These are phyloP conservation scores for Aureobasidium zeae DNA, from an alignment of 2,329 filamentous ascomycete genomes.

Conservation along the genomic window DNA sequence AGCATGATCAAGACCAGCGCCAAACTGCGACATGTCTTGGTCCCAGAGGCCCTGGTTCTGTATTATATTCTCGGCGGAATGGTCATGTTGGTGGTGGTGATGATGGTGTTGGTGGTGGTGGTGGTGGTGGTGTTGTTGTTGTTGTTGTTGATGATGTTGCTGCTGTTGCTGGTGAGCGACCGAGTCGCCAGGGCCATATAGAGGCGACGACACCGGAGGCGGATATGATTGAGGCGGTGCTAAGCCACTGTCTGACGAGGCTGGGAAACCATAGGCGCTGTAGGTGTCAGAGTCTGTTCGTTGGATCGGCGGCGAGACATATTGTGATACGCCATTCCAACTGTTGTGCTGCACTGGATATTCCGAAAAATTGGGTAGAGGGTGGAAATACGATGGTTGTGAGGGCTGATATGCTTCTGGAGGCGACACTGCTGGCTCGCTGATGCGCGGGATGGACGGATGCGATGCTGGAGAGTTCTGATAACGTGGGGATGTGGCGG, in stretches of 20 bases:
- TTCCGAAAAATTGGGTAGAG: slow-evolving; percentile 26
- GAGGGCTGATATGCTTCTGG: slow-evolving; percentile 16
- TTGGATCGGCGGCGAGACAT: background rate
- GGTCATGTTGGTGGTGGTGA: too few relatives aligned
- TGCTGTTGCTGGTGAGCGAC: slow-evolving; percentile 6
- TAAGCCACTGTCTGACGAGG: background rate
- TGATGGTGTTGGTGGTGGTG: too few relatives aligned
- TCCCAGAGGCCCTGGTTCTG: slow-evolving; percentile 10
- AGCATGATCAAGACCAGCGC: slow-evolving; percentile 26
- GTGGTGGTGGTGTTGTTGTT: too few relatives aligned
- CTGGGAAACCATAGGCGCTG: background rate
- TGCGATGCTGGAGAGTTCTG: background rate
- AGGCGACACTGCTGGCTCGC: background rate
- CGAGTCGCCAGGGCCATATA: background rate
- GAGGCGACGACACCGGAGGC: slow-evolving; percentile 6
- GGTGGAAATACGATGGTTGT: slow-evolving; percentile 20
- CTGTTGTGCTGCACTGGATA: slow-evolving; percentile 18
- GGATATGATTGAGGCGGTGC: background rate
- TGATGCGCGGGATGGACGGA: background rate
- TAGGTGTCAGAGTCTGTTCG: background rate
- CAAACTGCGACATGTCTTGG: slow-evolving; percentile 21
- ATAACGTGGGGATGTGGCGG: slow-evolving; percentile 7
- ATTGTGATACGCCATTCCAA: slow-evolving; percentile 16
- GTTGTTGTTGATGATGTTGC: too few relatives aligned
- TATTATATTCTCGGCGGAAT: slow-evolving; percentile 1